Base-by-base conservation (phyloP, 2,329 filamentous ascomycete species). In the Hypoxylon sp. region DNA sequence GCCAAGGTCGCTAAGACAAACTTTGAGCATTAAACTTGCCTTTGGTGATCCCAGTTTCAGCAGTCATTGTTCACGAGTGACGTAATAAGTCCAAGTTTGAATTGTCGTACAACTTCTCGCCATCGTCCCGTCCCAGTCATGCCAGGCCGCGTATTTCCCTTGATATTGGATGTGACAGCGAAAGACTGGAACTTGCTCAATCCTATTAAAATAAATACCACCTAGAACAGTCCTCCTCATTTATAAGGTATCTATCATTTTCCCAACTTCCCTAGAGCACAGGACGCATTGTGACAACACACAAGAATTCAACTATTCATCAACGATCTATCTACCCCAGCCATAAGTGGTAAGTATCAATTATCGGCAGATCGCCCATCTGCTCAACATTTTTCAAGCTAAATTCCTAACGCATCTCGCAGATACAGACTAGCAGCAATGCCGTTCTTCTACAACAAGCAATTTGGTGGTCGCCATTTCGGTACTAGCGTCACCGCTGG, bases 401-500 rank as follows among this genome's bases (percentile, higher is more conserved):
- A 11, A 14, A 52, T 25, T 12, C 39, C 48, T 52, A 27, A 52
- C 30, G 23, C 19, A 25, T 25, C 16, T 23, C 5, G 9, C 32
- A 25, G 37, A 47, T 11, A 41, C 4, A 30, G 47, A 6, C 21
- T n/a, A 32, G 7, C 21, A 23, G 63, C 46, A 41, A 85, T 85
- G 83, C 81, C 80, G 61, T 75, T 86, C 61, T 83, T 82, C 74
- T 85, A 81, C 72, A 76, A 76, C 57, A 85, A 83, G 70, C 74
- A 75, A 52, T 56, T 86, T 67, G 84, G 84, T 67, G 79, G 80
- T 55, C 80, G 80, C 32, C 83, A 83, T 70, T 81, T 85, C 68
- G 84, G 84, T 67, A 85, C 84, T 32, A 84, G 77, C 72, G 76
- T 86, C 56, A 77, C 78, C 32, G 81, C 81, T 19, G 79, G 82